A percentile compares a stretch with the other conserved stretches of the same genome.
phyloP scores from a whole-genome alignment of 768 basidiomycete species.

The Botryobasidium botryosum region DNA sequence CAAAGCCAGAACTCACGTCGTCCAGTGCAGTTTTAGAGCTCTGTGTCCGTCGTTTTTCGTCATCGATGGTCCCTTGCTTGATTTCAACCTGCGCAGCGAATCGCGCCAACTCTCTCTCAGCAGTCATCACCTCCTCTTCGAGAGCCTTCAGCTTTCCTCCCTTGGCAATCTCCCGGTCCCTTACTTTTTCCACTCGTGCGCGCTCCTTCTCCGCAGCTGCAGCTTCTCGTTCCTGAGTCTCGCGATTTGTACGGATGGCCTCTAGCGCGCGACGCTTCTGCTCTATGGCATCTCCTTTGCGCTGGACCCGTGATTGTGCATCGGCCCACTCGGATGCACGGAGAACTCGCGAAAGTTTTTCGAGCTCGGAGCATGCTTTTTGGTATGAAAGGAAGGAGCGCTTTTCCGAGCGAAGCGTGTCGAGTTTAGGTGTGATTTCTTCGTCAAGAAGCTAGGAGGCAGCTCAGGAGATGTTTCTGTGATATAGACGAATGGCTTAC shows the following conservation, averaged over 20 bases:
- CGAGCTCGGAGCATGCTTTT: conserved; percentile 75
- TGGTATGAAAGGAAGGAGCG: conserved; percentile 78
- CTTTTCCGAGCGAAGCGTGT: conserved; percentile 80
- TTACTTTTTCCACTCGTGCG: conserved; percentile 46
- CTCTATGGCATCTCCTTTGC: conserved; percentile 40
- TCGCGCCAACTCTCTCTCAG: conserved; percentile 70
- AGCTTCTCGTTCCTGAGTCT: conserved; percentile 35
- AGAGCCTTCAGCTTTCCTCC: conserved; percentile 82
- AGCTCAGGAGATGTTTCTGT: neutral
- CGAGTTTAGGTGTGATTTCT: conserved; percentile 88
- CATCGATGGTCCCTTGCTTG: conserved; percentile 51
- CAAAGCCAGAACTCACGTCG: conserved; percentile 30
- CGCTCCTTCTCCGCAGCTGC: conserved; percentile 51
- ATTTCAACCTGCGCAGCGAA: conserved; percentile 74
- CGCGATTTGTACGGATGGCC: too few relatives aligned
- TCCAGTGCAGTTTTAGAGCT: conserved; percentile 37
- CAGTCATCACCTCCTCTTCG: conserved; percentile 58
- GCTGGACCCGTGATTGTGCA: conserved; percentile 31
- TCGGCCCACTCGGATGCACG: conserved; percentile 83
- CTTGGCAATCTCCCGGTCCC: conserved; percentile 80
- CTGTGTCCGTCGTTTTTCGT: conserved; percentile 50
- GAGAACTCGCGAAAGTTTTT: conserved; percentile 62
- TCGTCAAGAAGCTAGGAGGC: conserved; percentile 41
- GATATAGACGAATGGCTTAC: conserved; percentile 16
- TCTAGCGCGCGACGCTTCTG: conserved; percentile 23